A percentile compares a stretch with the other conserved stretches of the same genome.
phyloP scores from a whole-genome alignment of 441 rosid species.

The Euphorbia neoarborescens region DNA sequence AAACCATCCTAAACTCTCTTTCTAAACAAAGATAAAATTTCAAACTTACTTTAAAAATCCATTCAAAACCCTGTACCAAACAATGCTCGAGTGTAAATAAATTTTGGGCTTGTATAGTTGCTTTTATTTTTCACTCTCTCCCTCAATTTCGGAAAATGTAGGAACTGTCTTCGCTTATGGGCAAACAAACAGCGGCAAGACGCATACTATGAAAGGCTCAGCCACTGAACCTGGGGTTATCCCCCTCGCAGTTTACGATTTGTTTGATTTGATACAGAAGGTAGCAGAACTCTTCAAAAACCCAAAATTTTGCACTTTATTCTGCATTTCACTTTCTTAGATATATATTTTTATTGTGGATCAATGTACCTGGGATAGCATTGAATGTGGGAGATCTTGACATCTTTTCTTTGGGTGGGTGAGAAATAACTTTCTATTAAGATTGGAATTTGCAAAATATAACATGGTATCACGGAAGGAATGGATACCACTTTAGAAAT shows the following conservation, averaged over 20 bases:
- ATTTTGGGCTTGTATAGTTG: not conserved
- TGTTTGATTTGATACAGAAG: conserved; percentile 61
- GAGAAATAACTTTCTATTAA: not conserved
- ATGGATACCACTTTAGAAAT: not conserved
- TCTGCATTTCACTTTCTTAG: not conserved
- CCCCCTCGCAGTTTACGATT: conserved; percentile 67
- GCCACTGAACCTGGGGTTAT: conserved; percentile 73
- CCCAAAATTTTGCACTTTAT: not conserved
- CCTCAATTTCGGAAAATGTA: conserved; percentile 12
- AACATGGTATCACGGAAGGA: not conserved
- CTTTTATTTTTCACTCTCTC: not conserved
- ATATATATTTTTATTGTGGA: not conserved
- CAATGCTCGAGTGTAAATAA: too few relatives aligned
- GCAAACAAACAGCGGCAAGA: conserved; percentile 93
- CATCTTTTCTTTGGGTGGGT: not conserved
- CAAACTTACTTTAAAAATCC: too few relatives aligned
- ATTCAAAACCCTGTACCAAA: too few relatives aligned
- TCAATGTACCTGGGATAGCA: not conserved
- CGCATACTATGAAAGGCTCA: conserved; percentile 92
- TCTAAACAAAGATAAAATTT: too few relatives aligned
- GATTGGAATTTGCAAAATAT: not conserved
- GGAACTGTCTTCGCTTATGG: conserved; percentile 98
- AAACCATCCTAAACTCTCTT: too few relatives aligned
- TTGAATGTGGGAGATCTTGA: not conserved
- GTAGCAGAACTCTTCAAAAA: conserved; percentile 21